phyloP scores from a whole-genome alignment of 2,329 filamentous ascomycete species.

The Cordyceps militaris region DNA sequence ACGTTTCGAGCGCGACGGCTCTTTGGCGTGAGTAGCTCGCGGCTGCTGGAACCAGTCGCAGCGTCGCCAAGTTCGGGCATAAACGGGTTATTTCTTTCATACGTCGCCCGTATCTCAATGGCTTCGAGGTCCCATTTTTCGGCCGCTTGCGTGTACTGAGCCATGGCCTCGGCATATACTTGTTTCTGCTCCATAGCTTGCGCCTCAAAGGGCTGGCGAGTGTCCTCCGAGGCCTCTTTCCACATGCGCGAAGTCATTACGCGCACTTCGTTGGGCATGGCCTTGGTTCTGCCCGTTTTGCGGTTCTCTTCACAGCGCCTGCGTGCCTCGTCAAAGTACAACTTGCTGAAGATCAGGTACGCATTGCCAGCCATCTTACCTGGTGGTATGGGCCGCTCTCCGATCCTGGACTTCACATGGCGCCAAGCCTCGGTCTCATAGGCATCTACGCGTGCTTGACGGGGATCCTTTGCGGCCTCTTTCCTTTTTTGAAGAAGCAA shows the following conservation, averaged over 20 bases:
- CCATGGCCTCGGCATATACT: conserved; percentile 50
- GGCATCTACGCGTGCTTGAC: conserved; percentile 46
- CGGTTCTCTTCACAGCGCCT: conserved; percentile 58
- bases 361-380: conserved; percentile 71
- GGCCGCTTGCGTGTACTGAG: conserved; percentile 53
- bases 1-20: conserved; percentile 30
- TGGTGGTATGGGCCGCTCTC: conserved; percentile 68
- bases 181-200: conserved; percentile 65
- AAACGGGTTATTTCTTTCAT: conserved; percentile 46
- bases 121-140: conserved; percentile 68
- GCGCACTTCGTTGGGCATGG: conserved; percentile 73
- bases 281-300: conserved; percentile 53
- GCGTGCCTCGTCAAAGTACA: conserved; percentile 57
- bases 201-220: conserved; percentile 71
- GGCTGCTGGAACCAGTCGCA: not conserved
- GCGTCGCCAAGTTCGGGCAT: conserved; percentile 21
- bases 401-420: conserved; percentile 51
- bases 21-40: conserved; percentile 18
- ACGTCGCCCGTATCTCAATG: conserved; percentile 43
- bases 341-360: conserved; percentile 84
- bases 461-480: conserved; percentile 39
- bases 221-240: conserved; percentile 65
- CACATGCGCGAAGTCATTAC: conserved; percentile 84
- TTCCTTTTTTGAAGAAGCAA: conserved; percentile 50
- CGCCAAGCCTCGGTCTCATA: conserved; percentile 50